A percentile compares a stretch with the other conserved stretches of the same genome.
These are phyloP conservation scores for Pilasporangium apinafurcum DNA, from an alignment of 352 stramenopile species.

Conservation along the genomic window DNA sequence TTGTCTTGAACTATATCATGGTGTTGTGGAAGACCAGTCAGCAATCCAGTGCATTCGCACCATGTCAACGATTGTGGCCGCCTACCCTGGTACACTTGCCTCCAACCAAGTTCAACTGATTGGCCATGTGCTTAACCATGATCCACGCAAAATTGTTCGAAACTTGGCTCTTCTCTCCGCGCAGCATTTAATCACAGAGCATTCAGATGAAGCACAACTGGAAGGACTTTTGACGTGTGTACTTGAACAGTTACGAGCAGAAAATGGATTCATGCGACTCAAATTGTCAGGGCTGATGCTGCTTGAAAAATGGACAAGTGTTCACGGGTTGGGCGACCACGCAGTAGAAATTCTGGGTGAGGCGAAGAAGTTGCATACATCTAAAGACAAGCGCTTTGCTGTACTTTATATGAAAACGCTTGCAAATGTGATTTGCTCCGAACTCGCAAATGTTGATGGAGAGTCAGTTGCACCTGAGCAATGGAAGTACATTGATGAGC, in stretches of 20 bases:
- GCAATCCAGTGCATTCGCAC: constrained; percentile 17
- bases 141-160: constrained; percentile 17
- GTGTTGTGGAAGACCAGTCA: constrained; percentile 20
- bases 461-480: too few relatives aligned
- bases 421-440: neutral
- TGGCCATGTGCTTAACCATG: constrained; percentile 19
- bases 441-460: too few relatives aligned
- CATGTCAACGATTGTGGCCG: constrained; percentile 22
- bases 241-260: neutral
- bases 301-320: constrained; percentile 16
- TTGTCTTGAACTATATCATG: constrained; percentile 32
- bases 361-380: constrained; percentile 7
- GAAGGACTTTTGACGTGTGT: neutral
- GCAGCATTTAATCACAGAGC: constrained; percentile 13
- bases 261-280: constrained; percentile 3
- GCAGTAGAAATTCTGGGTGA: constrained; percentile 7
- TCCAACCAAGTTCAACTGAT: constrained; percentile 21
- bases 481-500: too few relatives aligned
- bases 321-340: constrained; percentile 9
- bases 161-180: constrained; percentile 25
- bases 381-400: constrained; percentile 16
- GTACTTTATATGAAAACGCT: constrained; percentile 6
- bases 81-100: constrained; percentile 11
- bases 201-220: constrained; percentile 2
- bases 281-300: constrained; percentile 25